phyloP scores from a whole-genome alignment of 805 yeast species.

The Pichia exigua region DNA sequence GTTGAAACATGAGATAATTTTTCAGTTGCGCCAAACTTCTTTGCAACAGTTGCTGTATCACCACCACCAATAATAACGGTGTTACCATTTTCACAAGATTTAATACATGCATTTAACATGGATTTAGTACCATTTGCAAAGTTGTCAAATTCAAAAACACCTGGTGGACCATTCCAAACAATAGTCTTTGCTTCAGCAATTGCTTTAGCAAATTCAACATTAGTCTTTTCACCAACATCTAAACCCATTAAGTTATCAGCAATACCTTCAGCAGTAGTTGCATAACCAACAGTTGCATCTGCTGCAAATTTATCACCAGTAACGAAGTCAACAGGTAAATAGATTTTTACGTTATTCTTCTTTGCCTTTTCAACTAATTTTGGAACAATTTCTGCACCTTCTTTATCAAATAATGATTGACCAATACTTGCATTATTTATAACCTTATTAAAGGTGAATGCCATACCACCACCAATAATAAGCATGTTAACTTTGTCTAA shows the following conservation, averaged over 20 bases:
- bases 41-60: constrained; percentile 98
- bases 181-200: constrained; percentile 93
- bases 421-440: constrained; percentile 82
- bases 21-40: constrained; percentile 95
- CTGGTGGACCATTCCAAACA: constrained; percentile 99
- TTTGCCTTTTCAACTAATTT: constrained; percentile 91
- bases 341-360: constrained; percentile 88
- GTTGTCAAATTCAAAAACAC: constrained; percentile 95
- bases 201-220: constrained; percentile 69
- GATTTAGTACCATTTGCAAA: constrained; percentile 90
- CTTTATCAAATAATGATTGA: constrained; percentile 84
- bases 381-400: constrained; percentile 93
- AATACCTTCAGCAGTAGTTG: constrained; percentile 85
- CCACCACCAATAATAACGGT: constrained; percentile 98
- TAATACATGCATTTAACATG: constrained; percentile 80
- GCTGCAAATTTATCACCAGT: constrained; percentile 91
- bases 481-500: constrained; percentile 91
- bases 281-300: constrained; percentile 79
- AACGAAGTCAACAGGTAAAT: constrained; percentile 91
- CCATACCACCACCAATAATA: constrained; percentile 99
- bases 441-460: constrained; percentile 97
- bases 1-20: constrained; percentile 97
- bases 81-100: constrained; percentile 79
- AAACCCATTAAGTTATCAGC: constrained; percentile 95
- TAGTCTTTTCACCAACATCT: constrained; percentile 89